A percentile compares a stretch with the other conserved stretches of the same genome.
These are phyloP conservation scores for Paecilomyces sp. DNA, from an alignment of 2,329 filamentous ascomycete genomes.

Conservation along the genomic window DNA sequence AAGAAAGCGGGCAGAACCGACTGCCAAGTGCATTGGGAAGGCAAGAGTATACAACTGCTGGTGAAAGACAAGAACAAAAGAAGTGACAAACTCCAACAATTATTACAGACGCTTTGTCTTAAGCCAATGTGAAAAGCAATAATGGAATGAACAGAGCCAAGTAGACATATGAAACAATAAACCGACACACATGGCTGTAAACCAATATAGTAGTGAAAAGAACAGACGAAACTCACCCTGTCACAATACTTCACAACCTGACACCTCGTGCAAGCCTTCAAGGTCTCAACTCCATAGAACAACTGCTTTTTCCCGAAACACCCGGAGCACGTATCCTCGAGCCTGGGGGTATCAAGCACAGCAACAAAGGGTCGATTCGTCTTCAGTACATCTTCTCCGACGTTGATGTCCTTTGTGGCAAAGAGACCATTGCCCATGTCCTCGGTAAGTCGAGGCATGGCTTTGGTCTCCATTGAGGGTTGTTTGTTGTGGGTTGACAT, in stretches of 20 bases:
- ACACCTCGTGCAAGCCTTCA: conserved; percentile 54
- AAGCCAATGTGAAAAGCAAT: too few relatives aligned
- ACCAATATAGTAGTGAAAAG: not conserved
- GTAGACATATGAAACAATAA: not conserved
- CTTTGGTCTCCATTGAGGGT: conserved; percentile 15
- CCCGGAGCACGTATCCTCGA: conserved; percentile 50
- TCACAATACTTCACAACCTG: conserved; percentile 53
- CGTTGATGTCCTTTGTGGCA: conserved; percentile 39
- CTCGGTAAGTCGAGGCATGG: conserved; percentile 15
- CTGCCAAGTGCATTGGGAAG: too few relatives aligned
- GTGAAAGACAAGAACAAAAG: too few relatives aligned
- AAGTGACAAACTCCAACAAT: too few relatives aligned
- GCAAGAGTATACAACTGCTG: too few relatives aligned
- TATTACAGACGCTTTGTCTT: too few relatives aligned
- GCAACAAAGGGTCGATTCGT: conserved; percentile 47
- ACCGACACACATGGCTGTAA: not conserved
- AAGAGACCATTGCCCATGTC: conserved; percentile 49
- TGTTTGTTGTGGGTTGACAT: conserved; percentile 13
- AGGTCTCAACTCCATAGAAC: conserved; percentile 13
- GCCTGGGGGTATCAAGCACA: conserved; percentile 46
- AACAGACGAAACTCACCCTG: conserved; percentile 37
- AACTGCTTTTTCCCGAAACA: conserved; percentile 42
- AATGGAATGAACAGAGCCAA: not conserved
- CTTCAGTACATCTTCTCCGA: conserved; percentile 43
- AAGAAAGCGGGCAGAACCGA: too few relatives aligned